Evolutionary conservation across 805 yeast genomes (phyloP).

Genomic region (Starmerella bombi): DNA sequence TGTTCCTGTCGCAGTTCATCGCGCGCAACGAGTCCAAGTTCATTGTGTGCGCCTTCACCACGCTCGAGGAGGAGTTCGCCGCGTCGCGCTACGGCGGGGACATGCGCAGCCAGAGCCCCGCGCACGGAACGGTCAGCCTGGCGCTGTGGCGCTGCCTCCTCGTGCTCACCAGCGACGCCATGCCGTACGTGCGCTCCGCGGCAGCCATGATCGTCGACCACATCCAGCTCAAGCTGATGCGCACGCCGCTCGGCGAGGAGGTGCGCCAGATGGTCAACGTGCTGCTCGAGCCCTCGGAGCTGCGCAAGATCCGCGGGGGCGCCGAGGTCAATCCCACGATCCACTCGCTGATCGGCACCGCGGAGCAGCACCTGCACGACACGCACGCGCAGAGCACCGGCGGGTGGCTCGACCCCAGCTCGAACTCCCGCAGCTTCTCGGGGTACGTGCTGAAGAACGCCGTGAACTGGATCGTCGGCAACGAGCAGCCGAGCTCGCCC

Average conservation of each 20-base stretch:
- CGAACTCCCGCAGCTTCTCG: background rate
- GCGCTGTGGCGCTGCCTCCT: slow-evolving; percentile 80
- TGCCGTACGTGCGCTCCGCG: slow-evolving; percentile 55
- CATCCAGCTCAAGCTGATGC: slow-evolving; percentile 48
- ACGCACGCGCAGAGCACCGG: background rate
- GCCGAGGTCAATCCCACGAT: background rate
- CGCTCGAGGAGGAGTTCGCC: slow-evolving; percentile 66
- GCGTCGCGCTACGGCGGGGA: slow-evolving; percentile 42
- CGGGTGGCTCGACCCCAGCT: background rate
- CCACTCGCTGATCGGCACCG: background rate
- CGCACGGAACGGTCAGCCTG: slow-evolving; percentile 74
- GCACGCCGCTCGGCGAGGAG: slow-evolving; percentile 50
- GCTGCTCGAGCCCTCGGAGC: slow-evolving; percentile 12
- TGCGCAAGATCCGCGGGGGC: background rate
- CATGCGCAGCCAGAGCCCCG: slow-evolving; percentile 54
- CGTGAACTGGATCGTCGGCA: slow-evolving; percentile 8
- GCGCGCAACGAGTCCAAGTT: slow-evolving; percentile 58
- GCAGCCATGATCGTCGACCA: slow-evolving; percentile 68
- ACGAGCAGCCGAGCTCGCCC: slow-evolving; percentile 1
- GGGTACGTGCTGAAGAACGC: slow-evolving; percentile 2
- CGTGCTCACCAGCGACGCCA: slow-evolving; percentile 77
- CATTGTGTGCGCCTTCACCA: slow-evolving; percentile 73
- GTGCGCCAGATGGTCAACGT: slow-evolving; percentile 35
- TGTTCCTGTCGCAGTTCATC: slow-evolving; percentile 63
- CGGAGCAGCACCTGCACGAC: background rate